phyloP scores from a whole-genome alignment of 2,329 filamentous ascomycete genomes.

The Passalora sequoiae region DNA sequence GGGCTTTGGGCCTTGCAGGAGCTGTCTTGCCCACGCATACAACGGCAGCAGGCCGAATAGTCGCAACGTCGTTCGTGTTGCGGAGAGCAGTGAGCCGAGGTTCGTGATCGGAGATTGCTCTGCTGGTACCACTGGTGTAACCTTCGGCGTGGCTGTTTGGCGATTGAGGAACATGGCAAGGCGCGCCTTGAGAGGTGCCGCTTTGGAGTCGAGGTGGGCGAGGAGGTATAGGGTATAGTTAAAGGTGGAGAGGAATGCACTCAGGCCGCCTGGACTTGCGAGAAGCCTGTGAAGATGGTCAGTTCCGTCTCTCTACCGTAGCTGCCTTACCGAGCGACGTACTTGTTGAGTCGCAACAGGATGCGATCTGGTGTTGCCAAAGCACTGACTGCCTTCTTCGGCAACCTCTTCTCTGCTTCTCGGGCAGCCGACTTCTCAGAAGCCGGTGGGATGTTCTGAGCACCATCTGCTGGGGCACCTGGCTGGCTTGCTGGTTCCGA shows the following conservation, averaged over 20 bases:
- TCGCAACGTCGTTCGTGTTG: slow-evolving; percentile 41
- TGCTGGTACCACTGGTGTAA: slow-evolving; percentile 17
- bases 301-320: no score
- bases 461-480: slow-evolving; percentile 34
- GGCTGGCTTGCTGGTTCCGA: slow-evolving; percentile 36
- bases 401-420: slow-evolving; percentile 27
- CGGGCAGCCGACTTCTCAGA: slow-evolving; percentile 30
- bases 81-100: slow-evolving; percentile 38
- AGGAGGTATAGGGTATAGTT: slow-evolving; percentile 46
- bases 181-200: slow-evolving; percentile 32
- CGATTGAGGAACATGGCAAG: slow-evolving; percentile 34
- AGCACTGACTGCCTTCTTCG: slow-evolving; percentile 25
- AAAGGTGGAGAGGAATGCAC: slow-evolving; percentile 43
- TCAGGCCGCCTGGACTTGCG: slow-evolving; percentile 41
- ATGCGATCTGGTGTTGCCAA: slow-evolving; percentile 36
- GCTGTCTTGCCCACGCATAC: slow-evolving; percentile 42
- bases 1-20: slow-evolving; percentile 39
- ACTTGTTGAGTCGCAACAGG: slow-evolving; percentile 44
- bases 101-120: slow-evolving; percentile 31
- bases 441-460: slow-evolving; percentile 29
- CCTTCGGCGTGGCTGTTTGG: slow-evolving; percentile 14
- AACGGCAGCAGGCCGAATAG: slow-evolving; percentile 42
- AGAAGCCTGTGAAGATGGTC: slow-evolving; percentile 34
- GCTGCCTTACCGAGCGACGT: slow-evolving; percentile 8
- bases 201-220: slow-evolving; percentile 40